Conservation (phyloP, 768 basidiomycete species). For the Lentinula sp. region DNA sequence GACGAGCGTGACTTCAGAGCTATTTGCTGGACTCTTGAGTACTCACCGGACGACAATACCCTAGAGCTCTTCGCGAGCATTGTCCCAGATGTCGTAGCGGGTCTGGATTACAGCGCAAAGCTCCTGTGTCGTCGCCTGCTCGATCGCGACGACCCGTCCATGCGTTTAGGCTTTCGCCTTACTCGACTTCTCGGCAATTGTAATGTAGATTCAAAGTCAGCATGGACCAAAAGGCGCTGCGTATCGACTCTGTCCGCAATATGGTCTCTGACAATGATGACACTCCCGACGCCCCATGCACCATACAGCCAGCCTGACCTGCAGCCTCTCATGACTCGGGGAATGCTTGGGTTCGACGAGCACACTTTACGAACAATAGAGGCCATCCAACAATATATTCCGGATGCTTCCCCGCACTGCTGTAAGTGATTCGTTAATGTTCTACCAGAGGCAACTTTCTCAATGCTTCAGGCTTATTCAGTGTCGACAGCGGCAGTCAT, state of each 20-base stretch:
- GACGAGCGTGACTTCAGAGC: slow-evolving; percentile 33
- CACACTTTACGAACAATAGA: slow-evolving; percentile 23
- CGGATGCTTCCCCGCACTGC: slow-evolving; percentile 18
- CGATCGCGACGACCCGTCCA: slow-evolving; percentile 21
- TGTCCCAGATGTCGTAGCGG: slow-evolving; percentile 28
- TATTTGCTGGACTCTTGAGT: slow-evolving; percentile 32
- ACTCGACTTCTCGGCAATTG: slow-evolving; percentile 26
- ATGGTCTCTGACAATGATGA: slow-evolving; percentile 37
- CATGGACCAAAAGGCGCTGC: slow-evolving; percentile 22
- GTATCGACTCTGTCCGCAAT: slow-evolving; percentile 30
- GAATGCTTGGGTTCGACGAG: slow-evolving; percentile 24
- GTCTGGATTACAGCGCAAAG: slow-evolving; percentile 33
- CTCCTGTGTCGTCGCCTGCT: slow-evolving; percentile 26
- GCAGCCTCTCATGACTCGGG: not conserved
- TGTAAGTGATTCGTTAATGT: not conserved
- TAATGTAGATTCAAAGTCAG: slow-evolving; percentile 17
- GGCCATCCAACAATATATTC: slow-evolving; percentile 15
- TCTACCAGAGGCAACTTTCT: not conserved
- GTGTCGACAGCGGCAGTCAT: slow-evolving; percentile 26
- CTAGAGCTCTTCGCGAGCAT: slow-evolving; percentile 29
- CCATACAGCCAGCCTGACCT: not conserved
- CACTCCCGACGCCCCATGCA: slow-evolving; percentile 17
- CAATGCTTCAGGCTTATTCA: not conserved
- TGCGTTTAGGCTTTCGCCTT: slow-evolving; percentile 28
- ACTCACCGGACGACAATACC: slow-evolving; percentile 27